Evolutionary conservation across 352 stramenopile species (phyloP).

Genomic region (Phytophthora fragariaefolia): DNA sequence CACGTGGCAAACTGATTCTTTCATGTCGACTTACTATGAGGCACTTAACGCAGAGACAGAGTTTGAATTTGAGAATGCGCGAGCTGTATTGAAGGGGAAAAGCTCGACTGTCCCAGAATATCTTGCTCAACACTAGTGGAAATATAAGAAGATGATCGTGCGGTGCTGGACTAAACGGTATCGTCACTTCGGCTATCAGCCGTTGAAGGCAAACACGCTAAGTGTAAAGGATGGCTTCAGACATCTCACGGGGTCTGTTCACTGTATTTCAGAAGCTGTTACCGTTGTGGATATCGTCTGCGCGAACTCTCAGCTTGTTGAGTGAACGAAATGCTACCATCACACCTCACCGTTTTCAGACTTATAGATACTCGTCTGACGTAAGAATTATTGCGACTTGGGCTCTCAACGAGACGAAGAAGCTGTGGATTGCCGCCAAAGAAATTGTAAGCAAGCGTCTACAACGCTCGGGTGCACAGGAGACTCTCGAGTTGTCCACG

Average conservation of each 20-base stretch:
- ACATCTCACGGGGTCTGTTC: background rate
- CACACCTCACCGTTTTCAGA: background rate
- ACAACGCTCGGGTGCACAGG: background rate
- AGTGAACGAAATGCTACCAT: background rate
- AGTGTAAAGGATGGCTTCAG: conserved; percentile 5
- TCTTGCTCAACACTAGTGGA: conserved; percentile 9
- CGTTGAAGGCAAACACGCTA: background rate
- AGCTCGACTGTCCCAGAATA: background rate
- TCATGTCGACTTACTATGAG: conserved; percentile 3
- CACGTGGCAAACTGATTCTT: conserved; percentile 9
- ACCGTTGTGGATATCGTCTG: background rate
- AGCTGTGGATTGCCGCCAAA: background rate
- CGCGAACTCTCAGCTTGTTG: background rate
- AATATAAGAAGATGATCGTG: background rate
- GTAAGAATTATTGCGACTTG: background rate
- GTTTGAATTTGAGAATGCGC: background rate
- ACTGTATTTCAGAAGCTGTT: background rate
- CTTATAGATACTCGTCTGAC: background rate
- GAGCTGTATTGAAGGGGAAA: background rate
- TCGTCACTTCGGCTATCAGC: conserved; percentile 6
- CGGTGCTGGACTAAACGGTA: conserved; percentile 14
- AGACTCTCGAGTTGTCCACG: background rate
- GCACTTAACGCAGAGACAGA: conserved; percentile 6
- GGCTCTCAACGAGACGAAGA: background rate
- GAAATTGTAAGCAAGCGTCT: background rate